Base-by-base conservation (phyloP, 2,329 filamentous ascomycete species). In the Cadophora gregata region DNA sequence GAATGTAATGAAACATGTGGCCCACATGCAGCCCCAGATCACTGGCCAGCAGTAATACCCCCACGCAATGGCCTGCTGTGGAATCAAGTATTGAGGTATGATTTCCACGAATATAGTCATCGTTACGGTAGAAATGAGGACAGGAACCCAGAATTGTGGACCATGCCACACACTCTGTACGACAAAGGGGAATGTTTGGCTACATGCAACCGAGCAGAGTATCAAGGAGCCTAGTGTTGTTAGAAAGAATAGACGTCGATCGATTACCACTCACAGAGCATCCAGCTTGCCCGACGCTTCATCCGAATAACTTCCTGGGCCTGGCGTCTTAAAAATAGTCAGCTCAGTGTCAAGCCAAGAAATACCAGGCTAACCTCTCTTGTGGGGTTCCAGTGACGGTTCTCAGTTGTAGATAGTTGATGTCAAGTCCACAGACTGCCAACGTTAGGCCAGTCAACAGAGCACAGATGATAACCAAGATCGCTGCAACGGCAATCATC, bases 51-150 rank as follows among this genome's bases (percentile, higher is more conserved):
- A 74, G 42, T 74, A 74, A 47, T 74, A 75, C 9, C 71, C 69
- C 71, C 71, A 75, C 1, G 59, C 50, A 29, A 75, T 59, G 38
- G 73, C 66, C 50, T 69, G 62, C 56, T 61, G 56, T 42, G 73
- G 73, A 38, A 76, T 72, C 6, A 74, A 55, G 48, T 69, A 74
- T 64, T 74, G 72, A 36, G 75, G 75, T 31, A 75, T 62, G n/a
- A 75, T 66, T 58, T 75, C 73, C 29, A 68, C 71, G 58, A 73
- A 71, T 16, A 76, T 51, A 14, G 71, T 69, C 29, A 76, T 70
- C 10, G 58, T 68, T 2, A 72, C 6, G 7, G 73, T 75, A 2
- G 74, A 76, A 45, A 73, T 47, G 8, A 74, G 48, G 38, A 75
- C 65, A 19, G 70, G 58, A 48, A 72, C 48, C 71, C 71, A 75